These are phyloP conservation scores for Cordyceps tenuipes DNA, from an alignment of 2,329 filamentous ascomycete species.

Conservation along the genomic window DNA sequence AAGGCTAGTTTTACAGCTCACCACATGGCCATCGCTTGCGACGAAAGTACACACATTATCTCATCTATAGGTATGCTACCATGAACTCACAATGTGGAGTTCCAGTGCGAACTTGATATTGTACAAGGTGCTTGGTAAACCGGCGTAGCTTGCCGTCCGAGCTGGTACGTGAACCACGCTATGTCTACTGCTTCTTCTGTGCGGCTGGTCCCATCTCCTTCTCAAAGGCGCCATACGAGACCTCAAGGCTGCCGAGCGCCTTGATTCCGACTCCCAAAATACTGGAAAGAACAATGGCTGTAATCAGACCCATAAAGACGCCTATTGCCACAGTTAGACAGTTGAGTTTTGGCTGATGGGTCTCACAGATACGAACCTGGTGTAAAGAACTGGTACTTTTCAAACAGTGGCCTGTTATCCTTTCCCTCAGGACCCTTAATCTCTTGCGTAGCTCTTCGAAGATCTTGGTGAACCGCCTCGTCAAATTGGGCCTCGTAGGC, in stretches of 20 bases:
- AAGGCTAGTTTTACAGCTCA: background rate
- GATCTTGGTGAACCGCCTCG: conserved; percentile 57
- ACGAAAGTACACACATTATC: background rate
- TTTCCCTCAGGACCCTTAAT: conserved; percentile 11
- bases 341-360: background rate
- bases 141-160: background rate
- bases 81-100: background rate
- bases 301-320: conserved; percentile 79
- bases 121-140: background rate
- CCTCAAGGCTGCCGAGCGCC: conserved; percentile 71
- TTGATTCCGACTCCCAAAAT: conserved; percentile 73
- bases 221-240: conserved; percentile 90
- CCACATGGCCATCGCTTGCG: background rate
- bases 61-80: background rate
- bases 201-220: conserved; percentile 88
- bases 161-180: background rate
- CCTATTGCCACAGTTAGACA: conserved; percentile 40
- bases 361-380: conserved; percentile 52
- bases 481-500: conserved; percentile 59
- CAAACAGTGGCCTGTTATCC: conserved; percentile 57
- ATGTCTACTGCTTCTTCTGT: conserved; percentile 61
- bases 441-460: conserved; percentile 48
- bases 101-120: background rate
- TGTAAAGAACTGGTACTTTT: conserved; percentile 91
- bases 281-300: conserved; percentile 59